Conservation (phyloP, 1,284 basidiomycete species). For the Stygiomarasmius scandens region DNA sequence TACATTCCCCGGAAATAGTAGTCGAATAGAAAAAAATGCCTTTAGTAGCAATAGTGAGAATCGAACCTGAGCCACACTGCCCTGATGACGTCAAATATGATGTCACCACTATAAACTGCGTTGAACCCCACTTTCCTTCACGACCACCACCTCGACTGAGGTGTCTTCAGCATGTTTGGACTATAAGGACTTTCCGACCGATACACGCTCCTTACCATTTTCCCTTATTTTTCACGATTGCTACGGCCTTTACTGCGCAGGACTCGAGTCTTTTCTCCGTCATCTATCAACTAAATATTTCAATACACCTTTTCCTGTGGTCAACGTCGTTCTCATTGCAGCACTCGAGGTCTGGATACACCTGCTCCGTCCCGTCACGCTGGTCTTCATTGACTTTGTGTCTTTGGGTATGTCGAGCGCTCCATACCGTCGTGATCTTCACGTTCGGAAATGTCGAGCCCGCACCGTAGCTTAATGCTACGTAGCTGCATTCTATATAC, state of each 20-base stretch:
- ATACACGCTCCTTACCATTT: neutral
- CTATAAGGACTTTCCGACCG: neutral
- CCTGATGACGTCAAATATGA: too few species aligned
- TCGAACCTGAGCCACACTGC: too few species aligned
- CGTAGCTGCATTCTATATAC: neutral
- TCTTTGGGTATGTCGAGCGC: neutral
- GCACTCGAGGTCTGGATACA: neutral
- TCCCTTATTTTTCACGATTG: neutral
- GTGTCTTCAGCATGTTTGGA: too few species aligned
- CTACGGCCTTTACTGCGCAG: neutral
- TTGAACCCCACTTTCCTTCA: too few species aligned
- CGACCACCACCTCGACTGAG: too few species aligned
- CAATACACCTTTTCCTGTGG: neutral
- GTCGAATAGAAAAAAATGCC: too few species aligned
- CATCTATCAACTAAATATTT: neutral
- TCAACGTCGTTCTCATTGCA: neutral
- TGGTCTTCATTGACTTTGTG: neutral
- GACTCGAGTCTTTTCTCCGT: neutral
- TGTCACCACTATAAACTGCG: too few species aligned
- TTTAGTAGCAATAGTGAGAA: too few species aligned
- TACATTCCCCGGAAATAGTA: too few species aligned
- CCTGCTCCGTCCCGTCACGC: neutral
- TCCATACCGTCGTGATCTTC: neutral
- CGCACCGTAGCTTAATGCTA: neutral
- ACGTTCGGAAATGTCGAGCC: neutral